Evolutionary conservation across 2,329 filamentous ascomycete genomes (phyloP).

Genomic region (Botrytis fragariae): DNA sequence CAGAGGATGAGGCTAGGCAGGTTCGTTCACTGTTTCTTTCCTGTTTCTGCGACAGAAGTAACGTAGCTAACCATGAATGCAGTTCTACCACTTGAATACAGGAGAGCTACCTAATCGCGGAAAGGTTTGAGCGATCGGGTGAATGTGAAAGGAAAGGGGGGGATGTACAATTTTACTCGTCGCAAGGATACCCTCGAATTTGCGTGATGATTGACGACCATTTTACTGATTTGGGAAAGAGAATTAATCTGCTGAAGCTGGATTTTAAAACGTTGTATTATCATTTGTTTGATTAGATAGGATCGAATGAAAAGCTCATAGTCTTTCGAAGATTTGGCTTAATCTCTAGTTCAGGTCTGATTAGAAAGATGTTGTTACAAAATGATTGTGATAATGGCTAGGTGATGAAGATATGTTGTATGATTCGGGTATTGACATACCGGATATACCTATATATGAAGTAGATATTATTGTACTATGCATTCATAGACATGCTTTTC

Average conservation of each 20-base stretch:
- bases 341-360: neutral
- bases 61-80: neutral
- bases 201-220: neutral
- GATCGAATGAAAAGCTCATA: neutral
- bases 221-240: neutral
- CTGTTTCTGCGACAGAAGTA: neutral
- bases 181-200: neutral
- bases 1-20: constrained; percentile 61
- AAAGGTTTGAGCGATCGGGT: neutral
- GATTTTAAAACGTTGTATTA: neutral
- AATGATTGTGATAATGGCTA: neutral
- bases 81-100: constrained; percentile 15
- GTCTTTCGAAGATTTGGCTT: neutral
- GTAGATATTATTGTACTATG: neutral
- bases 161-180: neutral
- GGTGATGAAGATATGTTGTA: neutral
- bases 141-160: neutral
- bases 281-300: neutral
- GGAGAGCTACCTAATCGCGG: neutral
- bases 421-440: no score
- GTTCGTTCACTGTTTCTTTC: neutral
- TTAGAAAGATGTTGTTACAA: neutral
- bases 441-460: no score
- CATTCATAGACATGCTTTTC: neutral
- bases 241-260: neutral